These are phyloP conservation scores for Anacardium occidentale DNA, from an alignment of 345 rosid species.

Conservation along the genomic window DNA sequence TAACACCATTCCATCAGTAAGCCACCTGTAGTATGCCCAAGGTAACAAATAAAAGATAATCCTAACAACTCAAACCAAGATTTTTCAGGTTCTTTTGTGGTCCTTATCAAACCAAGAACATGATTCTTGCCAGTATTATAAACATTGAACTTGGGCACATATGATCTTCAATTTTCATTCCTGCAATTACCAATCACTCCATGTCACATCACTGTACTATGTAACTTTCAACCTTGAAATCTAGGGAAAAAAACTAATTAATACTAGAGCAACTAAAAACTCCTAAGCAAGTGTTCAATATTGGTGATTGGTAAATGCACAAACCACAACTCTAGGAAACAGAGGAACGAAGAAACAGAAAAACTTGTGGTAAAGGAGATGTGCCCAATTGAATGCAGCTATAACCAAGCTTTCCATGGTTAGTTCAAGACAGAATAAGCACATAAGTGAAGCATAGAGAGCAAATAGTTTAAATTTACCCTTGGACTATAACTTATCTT, in stretches of 20 bases:
- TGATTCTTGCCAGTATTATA: slow-evolving; percentile 63
- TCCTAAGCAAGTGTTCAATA: slow-evolving; percentile 31
- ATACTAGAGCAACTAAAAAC: slow-evolving; percentile 29
- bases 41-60: slow-evolving; percentile 13
- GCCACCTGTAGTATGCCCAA: slow-evolving; percentile 16
- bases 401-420: slow-evolving; percentile 17
- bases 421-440: background rate
- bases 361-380: slow-evolving; percentile 34
- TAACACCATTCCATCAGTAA: slow-evolving; percentile 21
- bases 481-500: slow-evolving; percentile 4
- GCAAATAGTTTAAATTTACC: background rate
- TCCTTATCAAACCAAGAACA: slow-evolving; percentile 30
- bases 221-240: slow-evolving; percentile 41
- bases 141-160: slow-evolving; percentile 57
- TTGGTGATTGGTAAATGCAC: slow-evolving; percentile 43
- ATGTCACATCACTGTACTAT: slow-evolving; percentile 49
- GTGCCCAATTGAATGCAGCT: slow-evolving; percentile 22
- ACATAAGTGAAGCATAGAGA: background rate
- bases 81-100: slow-evolving; percentile 12
- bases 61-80: slow-evolving; percentile 25
- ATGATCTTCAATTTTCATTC: slow-evolving; percentile 58
- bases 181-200: slow-evolving; percentile 82
- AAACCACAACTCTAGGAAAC: slow-evolving; percentile 16
- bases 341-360: background rate
- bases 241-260: slow-evolving; percentile 35